A percentile compares a stretch with the other conserved stretches of the same genome.
Evolutionary conservation across 768 basidiomycete genomes (phyloP).

Genomic region (Russula earlei): DNA sequence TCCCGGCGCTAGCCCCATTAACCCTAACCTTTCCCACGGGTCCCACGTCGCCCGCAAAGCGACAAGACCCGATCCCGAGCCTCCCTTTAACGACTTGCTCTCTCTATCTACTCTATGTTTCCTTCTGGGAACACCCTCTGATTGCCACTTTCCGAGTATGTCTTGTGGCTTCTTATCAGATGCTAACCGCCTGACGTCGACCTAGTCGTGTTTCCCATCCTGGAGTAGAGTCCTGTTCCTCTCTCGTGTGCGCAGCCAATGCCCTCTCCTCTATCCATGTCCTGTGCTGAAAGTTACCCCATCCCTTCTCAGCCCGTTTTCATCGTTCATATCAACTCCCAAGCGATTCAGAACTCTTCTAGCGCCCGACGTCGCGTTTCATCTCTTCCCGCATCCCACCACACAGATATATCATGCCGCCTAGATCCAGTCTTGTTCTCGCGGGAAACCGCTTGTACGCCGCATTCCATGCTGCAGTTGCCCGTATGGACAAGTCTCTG

Average conservation of each 20-base stretch:
- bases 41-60: neutral
- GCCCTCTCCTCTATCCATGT: neutral
- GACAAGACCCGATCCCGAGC: neutral
- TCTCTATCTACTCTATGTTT: neutral
- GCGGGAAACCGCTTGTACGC: conserved; percentile 21
- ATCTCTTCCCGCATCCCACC: neutral
- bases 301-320: neutral
- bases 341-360: neutral
- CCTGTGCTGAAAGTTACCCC: neutral
- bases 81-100: neutral
- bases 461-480: conserved; percentile 53
- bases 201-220: no score
- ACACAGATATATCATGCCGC: conserved; percentile 9
- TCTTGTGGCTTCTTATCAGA: neutral
- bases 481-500: conserved; percentile 68
- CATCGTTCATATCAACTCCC: neutral
- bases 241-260: neutral
- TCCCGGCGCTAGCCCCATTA: no score
- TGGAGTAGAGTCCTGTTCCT: no score
- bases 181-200: neutral
- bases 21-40: conserved; percentile 4
- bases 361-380: neutral
- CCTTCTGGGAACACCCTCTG: no score
- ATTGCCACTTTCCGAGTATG: neutral
- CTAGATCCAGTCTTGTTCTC: neutral